Conservation (phyloP, 176 grass and related monocot genomes). For the Pharus latifolius region DNA sequence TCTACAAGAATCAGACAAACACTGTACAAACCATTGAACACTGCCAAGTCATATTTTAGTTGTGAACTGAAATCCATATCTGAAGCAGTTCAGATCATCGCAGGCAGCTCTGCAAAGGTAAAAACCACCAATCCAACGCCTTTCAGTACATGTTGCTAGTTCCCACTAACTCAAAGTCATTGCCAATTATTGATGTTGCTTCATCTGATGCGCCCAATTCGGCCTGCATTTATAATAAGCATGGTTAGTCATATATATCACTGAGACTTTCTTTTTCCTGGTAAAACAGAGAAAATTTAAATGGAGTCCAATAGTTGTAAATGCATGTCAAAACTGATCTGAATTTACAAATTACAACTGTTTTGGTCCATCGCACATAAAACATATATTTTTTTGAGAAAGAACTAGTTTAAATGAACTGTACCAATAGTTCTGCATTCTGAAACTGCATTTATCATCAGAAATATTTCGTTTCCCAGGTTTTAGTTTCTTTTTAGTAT, state of each 20-base stretch:
- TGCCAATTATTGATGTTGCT: constrained; percentile 37
- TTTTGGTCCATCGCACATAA: too few relatives aligned
- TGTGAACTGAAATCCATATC: neutral
- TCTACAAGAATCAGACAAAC: neutral
- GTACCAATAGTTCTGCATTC: too few relatives aligned
- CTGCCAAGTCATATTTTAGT: constrained; percentile 2
- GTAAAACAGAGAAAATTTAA: neutral
- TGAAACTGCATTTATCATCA: too few relatives aligned
- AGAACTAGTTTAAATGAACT: too few relatives aligned
- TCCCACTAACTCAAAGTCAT: constrained; percentile 39
- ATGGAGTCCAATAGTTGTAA: neutral
- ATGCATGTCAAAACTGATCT: too few relatives aligned
- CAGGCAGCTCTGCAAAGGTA: neutral
- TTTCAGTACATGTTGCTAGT: constrained; percentile 32
- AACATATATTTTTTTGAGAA: too few relatives aligned
- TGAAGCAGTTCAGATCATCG: constrained; percentile 7
- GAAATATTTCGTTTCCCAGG: too few relatives aligned
- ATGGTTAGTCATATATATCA: constrained; percentile 4
- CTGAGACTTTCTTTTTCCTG: neutral
- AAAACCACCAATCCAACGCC: too few relatives aligned
- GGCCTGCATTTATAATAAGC: constrained; percentile 28
- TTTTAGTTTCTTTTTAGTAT: too few relatives aligned
- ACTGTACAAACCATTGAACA: constrained; percentile 15
- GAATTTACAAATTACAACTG: too few relatives aligned
- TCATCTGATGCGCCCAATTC: constrained; percentile 41